phyloP scores from a whole-genome alignment of 805 yeast genomes.

The Pichia nanzhaoensis region DNA sequence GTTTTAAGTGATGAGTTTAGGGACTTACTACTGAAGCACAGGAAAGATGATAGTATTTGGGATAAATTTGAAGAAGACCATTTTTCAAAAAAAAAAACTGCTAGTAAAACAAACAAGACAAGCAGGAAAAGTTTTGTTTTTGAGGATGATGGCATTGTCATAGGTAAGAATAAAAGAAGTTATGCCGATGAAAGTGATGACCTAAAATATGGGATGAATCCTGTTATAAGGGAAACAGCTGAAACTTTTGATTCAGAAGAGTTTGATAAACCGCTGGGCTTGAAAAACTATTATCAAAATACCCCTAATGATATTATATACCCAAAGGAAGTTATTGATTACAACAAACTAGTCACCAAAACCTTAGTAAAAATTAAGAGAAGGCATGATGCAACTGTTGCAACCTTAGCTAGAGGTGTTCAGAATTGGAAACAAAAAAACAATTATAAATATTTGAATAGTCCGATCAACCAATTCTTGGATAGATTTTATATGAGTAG shows the following conservation, averaged over 20 bases:
- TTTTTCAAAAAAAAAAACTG: neutral
- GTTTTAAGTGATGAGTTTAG: slow-evolving; percentile 32
- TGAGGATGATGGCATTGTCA: slow-evolving; percentile 45
- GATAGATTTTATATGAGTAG: slow-evolving; percentile 87
- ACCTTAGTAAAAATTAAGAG: slow-evolving; percentile 65
- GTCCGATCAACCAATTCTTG: slow-evolving; percentile 70
- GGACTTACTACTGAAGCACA: slow-evolving; percentile 22
- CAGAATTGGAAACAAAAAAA: slow-evolving; percentile 74
- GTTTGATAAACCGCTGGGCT: slow-evolving; percentile 13
- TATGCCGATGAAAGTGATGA: slow-evolving; percentile 4
- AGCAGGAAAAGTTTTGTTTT: slow-evolving; percentile 17
- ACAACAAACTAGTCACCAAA: slow-evolving; percentile 61
- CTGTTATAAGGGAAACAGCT: too few species aligned
- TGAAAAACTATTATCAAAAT: slow-evolving; percentile 31
- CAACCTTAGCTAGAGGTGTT: slow-evolving; percentile 88
- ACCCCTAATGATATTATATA: slow-evolving; percentile 50
- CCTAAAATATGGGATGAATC: too few species aligned
- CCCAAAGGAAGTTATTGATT: slow-evolving; percentile 69
- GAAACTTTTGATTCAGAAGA: slow-evolving; percentile 1
- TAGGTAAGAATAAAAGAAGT: slow-evolving; percentile 16
- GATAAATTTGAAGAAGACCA: neutral
- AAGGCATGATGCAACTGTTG: slow-evolving; percentile 88
- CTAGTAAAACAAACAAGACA: neutral
- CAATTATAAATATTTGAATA: slow-evolving; percentile 45
- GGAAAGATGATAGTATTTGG: slow-evolving; percentile 30